phyloP scores from a whole-genome alignment of 2,329 filamentous ascomycete genomes.

The Neofusicoccum kwambonambiense region DNA sequence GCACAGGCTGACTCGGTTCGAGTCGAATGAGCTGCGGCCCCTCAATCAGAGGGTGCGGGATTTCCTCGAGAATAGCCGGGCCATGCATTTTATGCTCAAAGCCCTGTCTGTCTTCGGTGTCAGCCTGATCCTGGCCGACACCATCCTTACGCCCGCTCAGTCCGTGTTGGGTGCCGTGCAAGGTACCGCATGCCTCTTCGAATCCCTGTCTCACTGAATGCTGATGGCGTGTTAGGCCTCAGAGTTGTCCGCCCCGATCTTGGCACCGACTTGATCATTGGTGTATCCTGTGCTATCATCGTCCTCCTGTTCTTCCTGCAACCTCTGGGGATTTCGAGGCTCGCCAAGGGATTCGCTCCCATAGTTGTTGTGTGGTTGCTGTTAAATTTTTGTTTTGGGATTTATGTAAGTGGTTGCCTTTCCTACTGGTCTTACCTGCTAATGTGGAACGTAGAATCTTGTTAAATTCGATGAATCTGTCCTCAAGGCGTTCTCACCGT shows the following conservation, averaged over 20 bases:
- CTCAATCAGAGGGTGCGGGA: conserved; percentile 55
- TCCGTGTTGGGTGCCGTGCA: conserved; percentile 69
- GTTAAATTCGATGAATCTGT: conserved; percentile 48
- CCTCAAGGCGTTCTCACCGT: conserved; percentile 54
- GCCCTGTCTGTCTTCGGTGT: conserved; percentile 64
- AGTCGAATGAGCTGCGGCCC: conserved; percentile 55
- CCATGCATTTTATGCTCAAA: conserved; percentile 57
- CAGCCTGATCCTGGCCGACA: conserved; percentile 66
- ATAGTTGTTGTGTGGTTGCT: conserved; percentile 67
- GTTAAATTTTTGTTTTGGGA: conserved; percentile 62
- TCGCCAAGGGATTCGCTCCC: conserved; percentile 63
- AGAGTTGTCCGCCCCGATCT: conserved; percentile 60
- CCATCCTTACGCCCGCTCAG: conserved; percentile 67
- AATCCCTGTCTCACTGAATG: not conserved
- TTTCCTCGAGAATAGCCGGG: conserved; percentile 57
- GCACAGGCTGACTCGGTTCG: conserved; percentile 59
- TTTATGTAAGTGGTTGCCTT: conserved; percentile 48
- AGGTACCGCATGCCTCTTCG: conserved; percentile 36
- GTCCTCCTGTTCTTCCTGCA: conserved; percentile 64
- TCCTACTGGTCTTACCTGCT: not conserved
- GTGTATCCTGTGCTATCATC: conserved; percentile 63
- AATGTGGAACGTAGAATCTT: conserved; percentile 35
- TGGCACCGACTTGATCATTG: conserved; percentile 56
- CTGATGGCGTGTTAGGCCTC: conserved; percentile 29
- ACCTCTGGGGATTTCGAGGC: conserved; percentile 61